Percentiles rank a stretch among this genome's conserved stretches.
phyloP scores from a whole-genome alignment of 805 yeast genomes.

The Pichia membranifaciens region DNA sequence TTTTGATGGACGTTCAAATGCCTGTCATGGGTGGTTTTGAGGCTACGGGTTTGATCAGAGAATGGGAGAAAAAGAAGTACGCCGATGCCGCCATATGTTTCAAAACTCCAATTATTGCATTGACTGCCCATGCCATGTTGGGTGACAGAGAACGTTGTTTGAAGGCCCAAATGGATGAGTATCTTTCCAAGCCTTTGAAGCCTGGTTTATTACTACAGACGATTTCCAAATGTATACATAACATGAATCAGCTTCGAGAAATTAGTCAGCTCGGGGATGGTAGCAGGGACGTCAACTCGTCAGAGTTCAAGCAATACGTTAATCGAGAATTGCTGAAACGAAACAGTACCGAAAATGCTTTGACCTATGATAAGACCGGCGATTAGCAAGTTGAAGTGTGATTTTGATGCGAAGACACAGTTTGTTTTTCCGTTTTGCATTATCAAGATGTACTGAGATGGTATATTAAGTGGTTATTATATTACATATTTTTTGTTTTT shows the following conservation, averaged over 20 bases:
- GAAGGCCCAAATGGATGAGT: conserved; percentile 90
- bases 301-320: conserved; percentile 9
- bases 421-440: no score
- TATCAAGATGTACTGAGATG: no score
- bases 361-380: no score
- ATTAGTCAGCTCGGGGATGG: conserved; percentile 11
- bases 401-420: no score
- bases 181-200: conserved; percentile 80
- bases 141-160: conserved; percentile 85
- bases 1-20: conserved; percentile 92
- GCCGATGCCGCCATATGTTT: conserved; percentile 55
- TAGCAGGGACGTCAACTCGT: conserved; percentile 3
- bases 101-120: conserved; percentile 81
- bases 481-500: no score
- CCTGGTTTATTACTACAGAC: conserved; percentile 81
- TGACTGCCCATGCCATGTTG: conserved; percentile 92
- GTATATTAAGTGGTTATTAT: no score
- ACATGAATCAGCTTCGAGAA: conserved; percentile 56
- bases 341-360: no score
- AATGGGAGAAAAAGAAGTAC: conserved; percentile 82
- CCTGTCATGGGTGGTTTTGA: conserved; percentile 95
- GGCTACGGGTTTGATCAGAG: conserved; percentile 79
- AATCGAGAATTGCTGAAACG: conserved; percentile 9
- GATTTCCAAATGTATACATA: conserved; percentile 75
- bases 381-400: no score